Conservation (phyloP, 768 basidiomycete genomes). For the Lentinus brumalis region DNA sequence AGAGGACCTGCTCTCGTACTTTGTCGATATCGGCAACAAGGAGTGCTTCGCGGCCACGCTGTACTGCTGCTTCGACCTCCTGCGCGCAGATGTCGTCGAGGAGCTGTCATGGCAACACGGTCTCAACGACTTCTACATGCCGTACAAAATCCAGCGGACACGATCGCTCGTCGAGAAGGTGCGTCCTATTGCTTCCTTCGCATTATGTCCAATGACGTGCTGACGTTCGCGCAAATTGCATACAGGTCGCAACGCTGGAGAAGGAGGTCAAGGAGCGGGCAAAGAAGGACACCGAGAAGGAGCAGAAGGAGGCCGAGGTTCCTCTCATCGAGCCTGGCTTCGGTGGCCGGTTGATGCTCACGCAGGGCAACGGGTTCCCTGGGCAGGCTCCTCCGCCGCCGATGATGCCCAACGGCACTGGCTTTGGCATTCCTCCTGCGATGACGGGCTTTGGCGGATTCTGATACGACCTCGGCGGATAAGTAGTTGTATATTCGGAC, state of each 20-base stretch:
- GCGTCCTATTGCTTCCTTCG: conserved; percentile 8
- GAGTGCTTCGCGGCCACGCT: conserved; percentile 94
- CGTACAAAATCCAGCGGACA: conserved; percentile 88
- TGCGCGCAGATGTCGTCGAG: conserved; percentile 89
- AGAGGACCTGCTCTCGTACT: conserved; percentile 94
- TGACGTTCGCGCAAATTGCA: background rate
- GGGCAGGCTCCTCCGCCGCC: conserved; percentile 64
- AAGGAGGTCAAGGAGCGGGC: conserved; percentile 88
- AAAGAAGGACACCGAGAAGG: conserved; percentile 86
- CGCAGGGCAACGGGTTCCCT: conserved; percentile 71
- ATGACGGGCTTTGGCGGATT: conserved; percentile 67
- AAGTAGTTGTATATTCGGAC: conserved; percentile 24
- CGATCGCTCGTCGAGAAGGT: conserved; percentile 80
- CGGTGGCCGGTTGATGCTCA: conserved; percentile 64
- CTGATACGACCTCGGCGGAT: conserved; percentile 23
- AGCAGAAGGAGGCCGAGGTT: conserved; percentile 82
- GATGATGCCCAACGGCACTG: conserved; percentile 57
- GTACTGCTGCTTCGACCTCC: conserved; percentile 93
- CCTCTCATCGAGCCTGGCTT: conserved; percentile 88
- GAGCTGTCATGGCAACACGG: conserved; percentile 97
- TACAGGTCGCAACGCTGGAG: conserved; percentile 57
- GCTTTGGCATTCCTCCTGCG: conserved; percentile 60
- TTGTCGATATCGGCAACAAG: conserved; percentile 98
- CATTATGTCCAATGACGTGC: background rate
- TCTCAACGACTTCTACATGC: conserved; percentile 97